A percentile compares a stretch with the other conserved stretches of the same genome.
Evolutionary conservation across 2,329 filamentous ascomycete species (phyloP).

Genomic region (Cadophora sp.): DNA sequence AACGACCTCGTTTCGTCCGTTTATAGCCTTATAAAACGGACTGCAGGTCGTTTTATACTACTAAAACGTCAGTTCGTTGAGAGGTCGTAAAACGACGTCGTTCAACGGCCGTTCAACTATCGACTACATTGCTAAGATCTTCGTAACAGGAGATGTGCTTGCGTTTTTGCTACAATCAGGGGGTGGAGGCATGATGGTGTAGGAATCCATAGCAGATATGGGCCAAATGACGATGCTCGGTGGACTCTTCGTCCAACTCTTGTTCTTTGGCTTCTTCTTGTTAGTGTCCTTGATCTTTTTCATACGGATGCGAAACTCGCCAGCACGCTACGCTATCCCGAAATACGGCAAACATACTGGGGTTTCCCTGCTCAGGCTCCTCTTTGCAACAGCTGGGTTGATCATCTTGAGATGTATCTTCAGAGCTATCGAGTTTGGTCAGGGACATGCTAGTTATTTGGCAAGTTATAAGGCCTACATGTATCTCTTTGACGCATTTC

Average conservation of each 20-base stretch:
- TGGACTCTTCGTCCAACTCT: constrained; percentile 55
- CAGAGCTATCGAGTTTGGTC: constrained; percentile 13
- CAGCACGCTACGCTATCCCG: constrained; percentile 19
- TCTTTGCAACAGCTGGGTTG: constrained; percentile 49
- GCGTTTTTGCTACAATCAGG: constrained; percentile 58
- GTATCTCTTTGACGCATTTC: constrained; percentile 18
- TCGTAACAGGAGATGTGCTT: constrained; percentile 60
- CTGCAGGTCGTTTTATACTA: too few species aligned
- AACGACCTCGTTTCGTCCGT: too few species aligned
- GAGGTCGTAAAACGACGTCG: too few species aligned
- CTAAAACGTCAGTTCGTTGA: too few species aligned
- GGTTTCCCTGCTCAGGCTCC: constrained; percentile 46
- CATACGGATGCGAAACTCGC: constrained; percentile 40
- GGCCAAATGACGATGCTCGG: constrained; percentile 52
- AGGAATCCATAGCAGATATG: constrained; percentile 26
- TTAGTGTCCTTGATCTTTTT: constrained; percentile 51
- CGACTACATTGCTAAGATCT: too few species aligned
- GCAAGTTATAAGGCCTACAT: constrained; percentile 15
- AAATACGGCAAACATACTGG: constrained; percentile 31
- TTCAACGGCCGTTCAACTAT: too few species aligned
- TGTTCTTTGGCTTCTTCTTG: constrained; percentile 57
- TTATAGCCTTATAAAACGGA: too few species aligned
- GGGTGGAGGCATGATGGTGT: constrained; percentile 34
- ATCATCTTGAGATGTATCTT: constrained; percentile 53
- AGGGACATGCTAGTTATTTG: constrained; percentile 11